Conservation (phyloP, 208 protist species). For the Crithidia acanthocephali region DNA sequence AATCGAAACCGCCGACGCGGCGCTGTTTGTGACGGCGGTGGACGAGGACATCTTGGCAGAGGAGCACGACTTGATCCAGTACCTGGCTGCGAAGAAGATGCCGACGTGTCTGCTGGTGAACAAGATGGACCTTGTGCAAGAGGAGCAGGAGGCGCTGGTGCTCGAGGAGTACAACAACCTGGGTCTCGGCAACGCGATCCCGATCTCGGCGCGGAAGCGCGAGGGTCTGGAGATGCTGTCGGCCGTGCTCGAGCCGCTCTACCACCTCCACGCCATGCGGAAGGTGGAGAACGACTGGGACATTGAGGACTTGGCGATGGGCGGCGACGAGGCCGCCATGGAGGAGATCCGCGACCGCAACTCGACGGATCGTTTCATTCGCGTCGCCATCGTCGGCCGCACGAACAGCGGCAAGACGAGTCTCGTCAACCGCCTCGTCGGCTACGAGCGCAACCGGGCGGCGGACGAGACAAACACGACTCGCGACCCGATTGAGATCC, state of each 20-base stretch:
- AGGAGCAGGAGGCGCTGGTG: conserved; percentile 55
- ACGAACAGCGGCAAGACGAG: conserved; percentile 95
- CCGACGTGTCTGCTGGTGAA: conserved; percentile 84
- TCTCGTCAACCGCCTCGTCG: conserved; percentile 93
- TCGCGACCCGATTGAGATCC: conserved; percentile 89
- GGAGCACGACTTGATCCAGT: conserved; percentile 72
- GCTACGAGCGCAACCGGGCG: conserved; percentile 87
- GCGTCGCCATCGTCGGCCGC: conserved; percentile 92
- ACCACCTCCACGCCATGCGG: conserved; percentile 80
- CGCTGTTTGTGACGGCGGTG: conserved; percentile 78
- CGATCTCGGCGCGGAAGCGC: conserved; percentile 66
- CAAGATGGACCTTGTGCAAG: conserved; percentile 88
- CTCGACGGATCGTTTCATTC: conserved; percentile 80
- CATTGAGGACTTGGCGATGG: conserved; percentile 84
- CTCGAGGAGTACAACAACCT: conserved; percentile 64
- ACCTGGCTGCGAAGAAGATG: conserved; percentile 70
- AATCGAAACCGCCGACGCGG: conserved; percentile 83
- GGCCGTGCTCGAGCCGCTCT: conserved; percentile 73
- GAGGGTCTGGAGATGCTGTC: conserved; percentile 81
- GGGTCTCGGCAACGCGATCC: conserved; percentile 78
- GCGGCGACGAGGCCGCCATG: conserved; percentile 86
- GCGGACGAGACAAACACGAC: conserved; percentile 90
- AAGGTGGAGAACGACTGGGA: conserved; percentile 89
- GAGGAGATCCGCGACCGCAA: conserved; percentile 89
- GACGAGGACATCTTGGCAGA: conserved; percentile 67